A percentile compares a stretch with the other conserved stretches of the same genome.
These are phyloP conservation scores for Boletus rufocinnamomeus DNA, from an alignment of 768 basidiomycete genomes.

Conservation along the genomic window DNA sequence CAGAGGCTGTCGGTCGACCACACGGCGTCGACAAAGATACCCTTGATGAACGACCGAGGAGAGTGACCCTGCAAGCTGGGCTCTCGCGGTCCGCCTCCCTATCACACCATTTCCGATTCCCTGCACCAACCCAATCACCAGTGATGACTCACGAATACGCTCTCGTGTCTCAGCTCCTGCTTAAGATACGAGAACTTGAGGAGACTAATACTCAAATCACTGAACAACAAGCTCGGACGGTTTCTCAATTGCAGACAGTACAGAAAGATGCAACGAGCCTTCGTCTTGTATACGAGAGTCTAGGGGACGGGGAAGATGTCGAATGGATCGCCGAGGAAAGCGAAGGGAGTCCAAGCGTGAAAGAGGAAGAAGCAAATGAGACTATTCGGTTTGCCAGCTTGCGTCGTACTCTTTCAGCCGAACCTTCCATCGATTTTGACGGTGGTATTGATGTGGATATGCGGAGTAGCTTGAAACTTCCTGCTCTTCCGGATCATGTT, in stretches of 20 bases:
- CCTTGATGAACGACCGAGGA: conserved; percentile 20
- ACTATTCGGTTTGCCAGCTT: conserved; percentile 35
- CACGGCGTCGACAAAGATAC: conserved; percentile 8
- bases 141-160: conserved; percentile 42
- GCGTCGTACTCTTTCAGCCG: conserved; percentile 27
- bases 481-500: conserved; percentile 16
- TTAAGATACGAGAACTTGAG: conserved; percentile 78
- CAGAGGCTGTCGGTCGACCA: conserved; percentile 26
- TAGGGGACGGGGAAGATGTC: conserved; percentile 53
- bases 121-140: conserved; percentile 13
- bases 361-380: conserved; percentile 33
- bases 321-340: conserved; percentile 47
- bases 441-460: conserved; percentile 23
- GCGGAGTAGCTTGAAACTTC: conserved; percentile 29
- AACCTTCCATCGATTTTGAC: conserved; percentile 25
- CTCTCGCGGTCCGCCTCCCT: conserved; percentile 31
- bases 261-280: conserved; percentile 75
- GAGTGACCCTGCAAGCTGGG: conserved; percentile 20
- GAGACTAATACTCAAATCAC: conserved; percentile 68
- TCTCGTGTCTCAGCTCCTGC: conserved; percentile 69
- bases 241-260: conserved; percentile 61
- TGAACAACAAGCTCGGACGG: conserved; percentile 62
- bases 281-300: conserved; percentile 65
- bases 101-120: conserved; percentile 21
- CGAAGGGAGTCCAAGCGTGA: conserved; percentile 29